A percentile compares a stretch with the other conserved stretches of the same genome.
Conservation (phyloP, 2,329 filamentous ascomycete species). For the Epichloe scottii region DNA sequence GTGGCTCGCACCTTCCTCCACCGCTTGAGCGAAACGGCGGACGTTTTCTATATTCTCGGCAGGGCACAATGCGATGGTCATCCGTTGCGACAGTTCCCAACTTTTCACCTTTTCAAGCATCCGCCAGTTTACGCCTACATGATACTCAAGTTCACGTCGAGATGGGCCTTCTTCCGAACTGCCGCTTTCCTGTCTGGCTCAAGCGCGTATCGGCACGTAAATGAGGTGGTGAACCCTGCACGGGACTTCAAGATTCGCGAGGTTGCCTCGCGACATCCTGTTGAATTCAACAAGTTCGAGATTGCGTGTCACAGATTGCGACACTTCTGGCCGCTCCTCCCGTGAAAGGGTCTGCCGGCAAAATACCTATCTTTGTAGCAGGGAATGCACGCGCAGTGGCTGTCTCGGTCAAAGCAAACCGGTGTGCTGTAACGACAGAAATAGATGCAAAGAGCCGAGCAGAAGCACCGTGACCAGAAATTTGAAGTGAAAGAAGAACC, state of each 20-base stretch:
- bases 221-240: conserved; percentile 31
- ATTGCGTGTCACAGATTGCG: conserved; percentile 16
- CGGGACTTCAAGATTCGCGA: conserved; percentile 22
- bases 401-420: too few relatives aligned
- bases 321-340: conserved; percentile 23
- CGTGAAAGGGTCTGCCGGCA: conserved; percentile 7
- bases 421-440: too few relatives aligned
- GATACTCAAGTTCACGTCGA: conserved; percentile 28
- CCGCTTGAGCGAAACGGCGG: conserved; percentile 30
- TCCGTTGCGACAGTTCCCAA: conserved; percentile 17
- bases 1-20: conserved; percentile 16
- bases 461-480: too few relatives aligned
- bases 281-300: conserved; percentile 21
- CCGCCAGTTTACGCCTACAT: conserved; percentile 26
- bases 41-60: conserved; percentile 29
- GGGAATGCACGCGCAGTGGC: too few relatives aligned
- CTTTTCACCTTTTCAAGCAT: conserved; percentile 12
- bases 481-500: too few relatives aligned
- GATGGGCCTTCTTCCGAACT: conserved; percentile 28
- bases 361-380: too few relatives aligned
- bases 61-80: conserved; percentile 26
- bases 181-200: conserved; percentile 20
- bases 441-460: too few relatives aligned
- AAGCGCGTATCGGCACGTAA: conserved; percentile 13
- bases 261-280: conserved; percentile 26